phyloP scores from a whole-genome alignment of 1,139 yeast species.

The Geotrichum carabidarum region DNA sequence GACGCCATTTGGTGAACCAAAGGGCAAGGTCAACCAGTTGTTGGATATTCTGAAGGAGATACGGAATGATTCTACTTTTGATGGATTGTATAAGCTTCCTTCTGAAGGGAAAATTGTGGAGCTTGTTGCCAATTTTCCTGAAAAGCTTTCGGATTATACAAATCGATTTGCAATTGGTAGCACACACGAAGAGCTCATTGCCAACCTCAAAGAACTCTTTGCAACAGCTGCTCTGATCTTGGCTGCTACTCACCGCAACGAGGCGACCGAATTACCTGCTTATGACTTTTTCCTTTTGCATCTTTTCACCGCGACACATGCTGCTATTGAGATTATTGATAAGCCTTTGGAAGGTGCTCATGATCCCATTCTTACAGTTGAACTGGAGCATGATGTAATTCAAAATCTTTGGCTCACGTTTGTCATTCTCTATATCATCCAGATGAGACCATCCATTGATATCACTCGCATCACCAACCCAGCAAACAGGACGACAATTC shows the following conservation, averaged over 20 bases:
- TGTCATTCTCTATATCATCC: constrained; percentile 26
- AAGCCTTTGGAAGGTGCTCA: neutral
- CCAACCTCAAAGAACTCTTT: constrained; percentile 23
- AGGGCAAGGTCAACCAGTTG: neutral
- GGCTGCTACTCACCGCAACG: constrained; percentile 27
- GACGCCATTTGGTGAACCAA: constrained; percentile 13
- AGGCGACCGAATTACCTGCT: constrained; percentile 20
- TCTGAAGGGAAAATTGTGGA: neutral
- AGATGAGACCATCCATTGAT: constrained; percentile 27
- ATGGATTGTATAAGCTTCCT: constrained; percentile 16
- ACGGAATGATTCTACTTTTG: constrained; percentile 24
- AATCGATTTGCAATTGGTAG: constrained; percentile 5
- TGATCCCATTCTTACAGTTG: constrained; percentile 21
- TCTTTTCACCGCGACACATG: constrained; percentile 33
- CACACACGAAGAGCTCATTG: constrained; percentile 7
- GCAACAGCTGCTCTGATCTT: constrained; percentile 25
- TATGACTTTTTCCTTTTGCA: constrained; percentile 34
- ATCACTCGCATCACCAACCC: constrained; percentile 20
- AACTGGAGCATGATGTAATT: constrained; percentile 20
- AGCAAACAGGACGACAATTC: constrained; percentile 1
- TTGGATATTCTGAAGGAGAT: constrained; percentile 11
- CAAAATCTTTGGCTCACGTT: constrained; percentile 25
- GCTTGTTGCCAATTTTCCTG: neutral
- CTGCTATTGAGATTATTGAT: constrained; percentile 27
- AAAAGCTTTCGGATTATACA: neutral